These are phyloP conservation scores for Cerioporus squamosus DNA, from an alignment of 1,284 basidiomycete genomes.

Conservation along the genomic window DNA sequence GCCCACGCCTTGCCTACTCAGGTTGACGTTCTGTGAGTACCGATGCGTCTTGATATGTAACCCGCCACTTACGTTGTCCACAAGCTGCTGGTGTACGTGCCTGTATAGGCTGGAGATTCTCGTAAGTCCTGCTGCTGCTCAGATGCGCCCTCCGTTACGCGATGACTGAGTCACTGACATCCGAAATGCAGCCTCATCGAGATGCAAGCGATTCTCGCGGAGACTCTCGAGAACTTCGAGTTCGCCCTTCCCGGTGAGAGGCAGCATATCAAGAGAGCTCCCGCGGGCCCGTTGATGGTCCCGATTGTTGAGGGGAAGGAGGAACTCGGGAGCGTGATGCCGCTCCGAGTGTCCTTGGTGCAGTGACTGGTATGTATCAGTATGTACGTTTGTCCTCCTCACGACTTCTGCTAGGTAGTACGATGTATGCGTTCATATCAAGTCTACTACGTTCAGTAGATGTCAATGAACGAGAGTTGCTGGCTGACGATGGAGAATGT, in stretches of 20 bases:
- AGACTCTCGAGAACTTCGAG: constrained; percentile 50
- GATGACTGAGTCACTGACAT: too few relatives aligned
- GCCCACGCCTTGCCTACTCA: not conserved
- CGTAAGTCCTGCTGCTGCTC: too few relatives aligned
- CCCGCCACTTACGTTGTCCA: not conserved
- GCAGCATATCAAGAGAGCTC: not conserved
- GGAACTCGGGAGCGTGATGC: not conserved
- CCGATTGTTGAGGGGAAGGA: not conserved
- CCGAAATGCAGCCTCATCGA: constrained; percentile 41
- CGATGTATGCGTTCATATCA: too few relatives aligned
- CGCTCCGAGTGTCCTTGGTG: not conserved
- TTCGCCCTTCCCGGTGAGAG: constrained; percentile 36
- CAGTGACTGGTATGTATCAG: too few relatives aligned
- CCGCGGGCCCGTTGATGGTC: not conserved
- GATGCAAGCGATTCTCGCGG: constrained; percentile 51
- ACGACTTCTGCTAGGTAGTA: too few relatives aligned
- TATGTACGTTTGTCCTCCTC: too few relatives aligned
- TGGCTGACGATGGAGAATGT: too few relatives aligned
- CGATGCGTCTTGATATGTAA: not conserved
- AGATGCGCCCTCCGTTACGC: not conserved
- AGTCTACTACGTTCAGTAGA: too few relatives aligned
- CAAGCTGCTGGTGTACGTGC: constrained; percentile 4
- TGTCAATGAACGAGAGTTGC: too few relatives aligned
- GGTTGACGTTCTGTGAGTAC: constrained; percentile 10
- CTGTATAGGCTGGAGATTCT: constrained; percentile 48